phyloP scores from a whole-genome alignment of 176 grass and related monocot species.

The Eleusine coracana region DNA sequence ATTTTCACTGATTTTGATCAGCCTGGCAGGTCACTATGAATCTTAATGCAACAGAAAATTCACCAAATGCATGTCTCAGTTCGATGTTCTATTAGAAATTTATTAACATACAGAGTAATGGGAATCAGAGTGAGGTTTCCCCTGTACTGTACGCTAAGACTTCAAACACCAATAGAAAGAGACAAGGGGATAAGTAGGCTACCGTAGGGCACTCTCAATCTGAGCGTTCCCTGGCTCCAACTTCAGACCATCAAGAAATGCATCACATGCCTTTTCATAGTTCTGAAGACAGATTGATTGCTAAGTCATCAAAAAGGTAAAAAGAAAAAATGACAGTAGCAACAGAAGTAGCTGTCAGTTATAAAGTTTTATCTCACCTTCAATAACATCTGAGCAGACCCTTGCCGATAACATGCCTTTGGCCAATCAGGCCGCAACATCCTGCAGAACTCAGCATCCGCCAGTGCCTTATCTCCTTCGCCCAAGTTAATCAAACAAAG shows the following conservation, averaged over 20 bases:
- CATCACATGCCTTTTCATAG: slow-evolving; percentile 31
- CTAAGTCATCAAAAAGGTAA: too few relatives aligned
- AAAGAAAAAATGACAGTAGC: background rate
- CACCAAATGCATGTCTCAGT: background rate
- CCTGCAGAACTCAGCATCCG: slow-evolving; percentile 23
- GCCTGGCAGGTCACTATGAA: too few relatives aligned
- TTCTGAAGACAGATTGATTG: slow-evolving; percentile 8
- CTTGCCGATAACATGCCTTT: background rate
- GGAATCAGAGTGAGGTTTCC: background rate
- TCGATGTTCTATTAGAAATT: too few relatives aligned
- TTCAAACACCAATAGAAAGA: background rate
- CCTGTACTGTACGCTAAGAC: background rate
- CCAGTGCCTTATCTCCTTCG: background rate
- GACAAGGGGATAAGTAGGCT: background rate
- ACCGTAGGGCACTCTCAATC: slow-evolving; percentile 10
- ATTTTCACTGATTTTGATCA: too few relatives aligned
- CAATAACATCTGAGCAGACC: slow-evolving; percentile 38
- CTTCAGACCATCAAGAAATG: slow-evolving; percentile 37
- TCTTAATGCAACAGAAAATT: too few relatives aligned
- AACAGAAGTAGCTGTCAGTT: background rate
- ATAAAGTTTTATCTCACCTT: background rate
- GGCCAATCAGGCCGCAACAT: background rate
- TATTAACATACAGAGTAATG: background rate
- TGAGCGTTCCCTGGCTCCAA: slow-evolving; percentile 14
- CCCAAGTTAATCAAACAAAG: slow-evolving; percentile 29